These are phyloP conservation scores for Wallacemonas sp. DNA, from an alignment of 208 protist species.

Conservation along the genomic window DNA sequence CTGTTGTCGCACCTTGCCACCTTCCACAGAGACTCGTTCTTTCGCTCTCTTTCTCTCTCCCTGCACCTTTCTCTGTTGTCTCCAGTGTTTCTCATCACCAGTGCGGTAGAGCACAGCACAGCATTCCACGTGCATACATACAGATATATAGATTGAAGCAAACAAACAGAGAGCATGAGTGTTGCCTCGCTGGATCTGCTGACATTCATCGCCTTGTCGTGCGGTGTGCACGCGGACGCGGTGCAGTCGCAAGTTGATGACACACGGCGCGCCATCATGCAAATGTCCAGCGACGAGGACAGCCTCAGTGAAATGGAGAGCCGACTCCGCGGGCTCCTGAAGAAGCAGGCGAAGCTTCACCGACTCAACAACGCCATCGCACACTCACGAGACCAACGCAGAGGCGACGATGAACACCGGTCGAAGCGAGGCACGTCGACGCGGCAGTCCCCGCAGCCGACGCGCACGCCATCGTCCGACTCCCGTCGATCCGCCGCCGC, in stretches of 20 bases:
- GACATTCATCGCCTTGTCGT: constrained; percentile 63
- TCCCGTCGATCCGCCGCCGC: neutral
- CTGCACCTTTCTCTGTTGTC: too few relatives aligned
- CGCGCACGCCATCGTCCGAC: neutral
- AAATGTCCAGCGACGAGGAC: constrained; percentile 58
- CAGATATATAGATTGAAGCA: too few relatives aligned
- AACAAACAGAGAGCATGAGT: too few relatives aligned
- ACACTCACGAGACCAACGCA: constrained; percentile 29
- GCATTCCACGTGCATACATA: too few relatives aligned
- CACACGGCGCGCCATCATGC: constrained; percentile 38
- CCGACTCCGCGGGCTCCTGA: constrained; percentile 38
- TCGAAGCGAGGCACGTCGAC: neutral
- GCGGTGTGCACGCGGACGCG: constrained; percentile 75
- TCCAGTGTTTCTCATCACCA: too few relatives aligned
- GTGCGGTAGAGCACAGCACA: too few relatives aligned
- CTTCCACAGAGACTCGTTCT: too few relatives aligned
- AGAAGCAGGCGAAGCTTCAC: constrained; percentile 51
- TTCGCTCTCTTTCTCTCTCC: too few relatives aligned
- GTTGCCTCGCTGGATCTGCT: constrained; percentile 44
- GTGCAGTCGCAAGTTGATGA: constrained; percentile 63
- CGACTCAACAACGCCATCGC: constrained; percentile 35
- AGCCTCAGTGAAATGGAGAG: constrained; percentile 43
- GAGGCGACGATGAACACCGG: constrained; percentile 1
- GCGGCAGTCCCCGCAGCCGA: neutral
- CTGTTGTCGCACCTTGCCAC: too few relatives aligned